A percentile compares a stretch with the other conserved stretches of the same genome.
Evolutionary conservation across 345 rosid genomes (phyloP).

Genomic region (Anacardium occidentale): DNA sequence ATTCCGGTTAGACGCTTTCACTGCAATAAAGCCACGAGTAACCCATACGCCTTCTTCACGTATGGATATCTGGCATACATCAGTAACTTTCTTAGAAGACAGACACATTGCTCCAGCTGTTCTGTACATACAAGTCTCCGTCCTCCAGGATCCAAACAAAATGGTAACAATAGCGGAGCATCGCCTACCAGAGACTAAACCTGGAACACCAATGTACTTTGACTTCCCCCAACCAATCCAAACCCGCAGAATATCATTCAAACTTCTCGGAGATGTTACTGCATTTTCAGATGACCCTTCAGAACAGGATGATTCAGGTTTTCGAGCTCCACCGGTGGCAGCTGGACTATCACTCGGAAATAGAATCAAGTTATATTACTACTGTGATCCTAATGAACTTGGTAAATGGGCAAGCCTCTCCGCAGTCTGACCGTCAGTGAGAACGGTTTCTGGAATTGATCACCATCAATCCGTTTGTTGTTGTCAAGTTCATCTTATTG

Average conservation of each 20-base stretch:
- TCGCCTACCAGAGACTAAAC: slow-evolving; percentile 71
- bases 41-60: slow-evolving; percentile 79
- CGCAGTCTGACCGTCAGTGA: slow-evolving; percentile 34
- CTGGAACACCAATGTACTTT: slow-evolving; percentile 79
- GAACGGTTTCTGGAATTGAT: slow-evolving; percentile 11
- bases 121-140: slow-evolving; percentile 75
- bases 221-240: slow-evolving; percentile 74
- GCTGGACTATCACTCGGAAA: slow-evolving; percentile 67
- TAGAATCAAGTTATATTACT: slow-evolving; percentile 70
- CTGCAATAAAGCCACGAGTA: slow-evolving; percentile 73
- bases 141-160: slow-evolving; percentile 67
- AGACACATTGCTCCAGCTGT: slow-evolving; percentile 78
- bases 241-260: slow-evolving; percentile 54
- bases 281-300: slow-evolving; percentile 73
- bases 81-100: slow-evolving; percentile 66
- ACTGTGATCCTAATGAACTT: slow-evolving; percentile 69
- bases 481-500: neutral
- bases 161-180: slow-evolving; percentile 82
- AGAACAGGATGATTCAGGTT: slow-evolving; percentile 58
- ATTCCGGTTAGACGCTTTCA: slow-evolving; percentile 82
- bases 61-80: slow-evolving; percentile 53
- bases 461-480: slow-evolving; percentile 12
- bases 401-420: slow-evolving; percentile 95
- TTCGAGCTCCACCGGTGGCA: slow-evolving; percentile 47
- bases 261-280: slow-evolving; percentile 75